These are phyloP conservation scores for Pestalotiopsis sp. DNA, from an alignment of 2,329 filamentous ascomycete species.

Conservation along the genomic window DNA sequence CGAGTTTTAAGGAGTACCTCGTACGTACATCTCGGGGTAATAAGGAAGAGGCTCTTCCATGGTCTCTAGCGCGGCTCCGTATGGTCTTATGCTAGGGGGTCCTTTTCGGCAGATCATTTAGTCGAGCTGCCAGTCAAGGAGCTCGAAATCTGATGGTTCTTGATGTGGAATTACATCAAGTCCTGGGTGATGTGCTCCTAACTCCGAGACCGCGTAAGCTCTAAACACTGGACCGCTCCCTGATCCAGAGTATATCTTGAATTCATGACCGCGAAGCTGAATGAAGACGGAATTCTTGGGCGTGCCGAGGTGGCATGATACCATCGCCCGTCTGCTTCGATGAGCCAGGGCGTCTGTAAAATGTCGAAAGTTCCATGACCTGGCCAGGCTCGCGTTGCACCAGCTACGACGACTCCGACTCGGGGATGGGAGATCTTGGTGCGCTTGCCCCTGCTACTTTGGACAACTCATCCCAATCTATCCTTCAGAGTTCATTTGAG, in stretches of 20 bases:
- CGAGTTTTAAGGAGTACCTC: neutral
- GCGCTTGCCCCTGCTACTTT: neutral
- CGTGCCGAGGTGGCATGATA: too few relatives aligned
- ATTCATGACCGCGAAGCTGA: too few relatives aligned
- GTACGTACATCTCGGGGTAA: neutral
- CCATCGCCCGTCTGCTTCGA: too few relatives aligned
- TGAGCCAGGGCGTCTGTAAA: too few relatives aligned
- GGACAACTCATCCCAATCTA: neutral
- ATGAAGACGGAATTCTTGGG: too few relatives aligned
- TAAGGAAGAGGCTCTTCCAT: neutral
- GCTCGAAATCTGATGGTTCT: neutral
- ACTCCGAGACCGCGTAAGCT: constrained; percentile 5
- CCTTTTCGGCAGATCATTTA: neutral
- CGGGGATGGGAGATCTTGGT: neutral
- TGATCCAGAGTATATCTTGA: neutral
- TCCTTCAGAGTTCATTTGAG: constrained; percentile 1
- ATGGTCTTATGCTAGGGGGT: neutral
- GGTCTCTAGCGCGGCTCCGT: neutral
- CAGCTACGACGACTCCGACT: neutral
- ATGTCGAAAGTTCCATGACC: too few relatives aligned
- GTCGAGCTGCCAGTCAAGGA: neutral
- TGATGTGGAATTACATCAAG: neutral
- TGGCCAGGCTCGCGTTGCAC: neutral
- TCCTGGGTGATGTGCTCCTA: neutral
- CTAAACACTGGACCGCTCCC: neutral